These are phyloP conservation scores for Crithidia bombi DNA, from an alignment of 208 protist genomes.

Conservation along the genomic window DNA sequence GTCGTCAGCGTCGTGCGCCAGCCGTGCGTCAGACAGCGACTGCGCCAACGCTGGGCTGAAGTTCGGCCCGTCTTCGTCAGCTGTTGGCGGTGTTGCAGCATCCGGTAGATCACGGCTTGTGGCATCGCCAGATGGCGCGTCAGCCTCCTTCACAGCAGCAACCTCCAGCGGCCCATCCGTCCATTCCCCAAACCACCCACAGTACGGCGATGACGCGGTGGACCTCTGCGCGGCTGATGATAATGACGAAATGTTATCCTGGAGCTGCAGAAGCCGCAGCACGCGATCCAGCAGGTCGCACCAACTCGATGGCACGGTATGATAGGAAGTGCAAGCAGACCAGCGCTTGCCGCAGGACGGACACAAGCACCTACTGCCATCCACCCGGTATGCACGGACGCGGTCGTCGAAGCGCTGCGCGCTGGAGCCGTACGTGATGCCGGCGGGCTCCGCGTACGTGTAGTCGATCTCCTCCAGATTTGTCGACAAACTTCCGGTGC, in stretches of 20 bases:
- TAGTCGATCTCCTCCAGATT: slow-evolving; percentile 12
- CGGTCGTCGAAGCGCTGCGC: slow-evolving; percentile 17
- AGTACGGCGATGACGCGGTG: slow-evolving; percentile 59
- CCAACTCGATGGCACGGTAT: slow-evolving; percentile 56
- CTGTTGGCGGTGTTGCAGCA: background rate
- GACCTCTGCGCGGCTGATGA: background rate
- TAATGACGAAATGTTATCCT: background rate
- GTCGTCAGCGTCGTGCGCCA: slow-evolving; percentile 37
- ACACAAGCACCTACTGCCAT: slow-evolving; percentile 45
- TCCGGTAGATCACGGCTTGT: no score
- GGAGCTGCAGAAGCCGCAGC: slow-evolving; percentile 42
- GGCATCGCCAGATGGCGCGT: background rate
- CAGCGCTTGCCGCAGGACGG: slow-evolving; percentile 70
- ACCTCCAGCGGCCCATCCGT: slow-evolving; percentile 15
- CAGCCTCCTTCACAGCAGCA: background rate
- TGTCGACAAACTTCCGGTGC: background rate
- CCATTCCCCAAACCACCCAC: slow-evolving; percentile 58
- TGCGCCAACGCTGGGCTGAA: slow-evolving; percentile 22
- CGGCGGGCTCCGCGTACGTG: slow-evolving; percentile 19
- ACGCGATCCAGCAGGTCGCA: slow-evolving; percentile 64
- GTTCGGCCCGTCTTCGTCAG: slow-evolving; percentile 3
- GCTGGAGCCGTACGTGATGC: slow-evolving; percentile 12
- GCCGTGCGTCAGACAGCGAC: slow-evolving; percentile 20
- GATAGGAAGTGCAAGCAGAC: slow-evolving; percentile 50
- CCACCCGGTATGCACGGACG: slow-evolving; percentile 1